Base-by-base conservation (phyloP, 2,329 filamentous ascomycete genomes). In the Colletotrichum orbiculare region DNA sequence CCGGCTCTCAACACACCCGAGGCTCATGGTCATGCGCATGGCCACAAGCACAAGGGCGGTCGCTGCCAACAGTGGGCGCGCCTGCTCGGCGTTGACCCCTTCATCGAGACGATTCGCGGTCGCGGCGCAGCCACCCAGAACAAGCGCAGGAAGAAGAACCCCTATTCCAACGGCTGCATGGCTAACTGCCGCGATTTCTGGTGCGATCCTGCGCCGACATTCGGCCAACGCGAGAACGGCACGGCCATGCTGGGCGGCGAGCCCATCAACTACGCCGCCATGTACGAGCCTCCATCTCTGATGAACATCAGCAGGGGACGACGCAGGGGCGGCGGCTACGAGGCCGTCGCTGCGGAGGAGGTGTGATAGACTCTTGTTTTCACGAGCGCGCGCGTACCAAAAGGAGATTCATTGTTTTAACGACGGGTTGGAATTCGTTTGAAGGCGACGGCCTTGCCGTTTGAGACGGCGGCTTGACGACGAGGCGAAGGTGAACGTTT, bases 181-280 rank as follows among this genome's bases (percentile, higher is more conserved):
- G 87, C 89, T 64, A 99, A 99, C 75, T 99, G 96, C 78, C 91
- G 88, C 69, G 96, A 99, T 77, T 99, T 99, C 76, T 98, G 94
- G 93, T 95, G 92, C 72, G 96, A 98, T 74, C 89, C 92, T 2
- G 90, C 92, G 2, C 91, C 95, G 0, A 77, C 97, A 15, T 95
- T 97, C 75, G 89, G 91, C 10, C 87, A 85, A 71, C 86, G 91
- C 63, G 88, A 92, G 72, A 90, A 87, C 54, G 94, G 94, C 11
- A 84, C 85, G 47, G 94, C 91, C 0, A 80, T 94, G 75, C 79
- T 99, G 8, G 92, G 89, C 12, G 95, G 96, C 2, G 85, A 91
- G 72, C 81, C 85, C 43, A 87, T 99, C 50, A 93, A 97, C 78
- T 99, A 97, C 77, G 92, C 91, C 17, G 87, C 86, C 61, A 88